A percentile compares a stretch with the other conserved stretches of the same genome.
phyloP scores from a whole-genome alignment of 1,139 yeast genomes.

The Debaryomyces subglobosus region DNA sequence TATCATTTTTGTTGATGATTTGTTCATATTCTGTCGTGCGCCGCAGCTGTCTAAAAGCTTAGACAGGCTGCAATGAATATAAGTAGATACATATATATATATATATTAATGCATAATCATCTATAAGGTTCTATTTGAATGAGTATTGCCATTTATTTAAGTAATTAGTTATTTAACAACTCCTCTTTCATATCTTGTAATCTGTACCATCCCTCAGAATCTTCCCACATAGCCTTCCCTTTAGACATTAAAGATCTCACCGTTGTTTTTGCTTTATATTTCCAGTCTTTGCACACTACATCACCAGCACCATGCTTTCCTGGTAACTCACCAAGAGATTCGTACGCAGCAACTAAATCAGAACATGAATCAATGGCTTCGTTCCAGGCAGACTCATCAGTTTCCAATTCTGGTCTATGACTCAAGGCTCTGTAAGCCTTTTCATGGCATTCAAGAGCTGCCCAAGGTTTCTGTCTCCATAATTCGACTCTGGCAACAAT shows the following conservation, averaged over 20 bases:
- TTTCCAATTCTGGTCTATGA: conserved; percentile 65
- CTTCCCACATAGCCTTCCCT: conserved; percentile 82
- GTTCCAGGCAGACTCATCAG: conserved; percentile 69
- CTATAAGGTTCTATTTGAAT: conserved; percentile 2
- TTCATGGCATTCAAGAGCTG: conserved; percentile 81
- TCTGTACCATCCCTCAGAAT: conserved; percentile 73
- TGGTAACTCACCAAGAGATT: conserved; percentile 80
- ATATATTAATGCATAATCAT: not conserved
- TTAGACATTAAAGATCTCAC: conserved; percentile 77
- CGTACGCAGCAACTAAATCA: conserved; percentile 86
- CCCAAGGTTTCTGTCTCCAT: conserved; percentile 90
- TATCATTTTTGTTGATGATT: conserved; percentile 1
- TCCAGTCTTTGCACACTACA: conserved; percentile 90
- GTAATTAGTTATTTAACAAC: conserved; percentile 18
- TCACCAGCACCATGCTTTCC: conserved; percentile 87
- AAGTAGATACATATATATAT: not conserved
- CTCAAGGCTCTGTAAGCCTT: conserved; percentile 79
- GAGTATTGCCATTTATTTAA: not conserved
- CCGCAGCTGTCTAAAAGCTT: not conserved
- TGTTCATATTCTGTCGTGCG: not conserved
- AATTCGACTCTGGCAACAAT: conserved; percentile 79
- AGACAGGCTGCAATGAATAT: not conserved
- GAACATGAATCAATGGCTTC: conserved; percentile 79
- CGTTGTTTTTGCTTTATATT: conserved; percentile 74
- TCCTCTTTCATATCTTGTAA: conserved; percentile 58